These are phyloP conservation scores for Suillus placidus DNA, from an alignment of 768 basidiomycete genomes.

Conservation along the genomic window DNA sequence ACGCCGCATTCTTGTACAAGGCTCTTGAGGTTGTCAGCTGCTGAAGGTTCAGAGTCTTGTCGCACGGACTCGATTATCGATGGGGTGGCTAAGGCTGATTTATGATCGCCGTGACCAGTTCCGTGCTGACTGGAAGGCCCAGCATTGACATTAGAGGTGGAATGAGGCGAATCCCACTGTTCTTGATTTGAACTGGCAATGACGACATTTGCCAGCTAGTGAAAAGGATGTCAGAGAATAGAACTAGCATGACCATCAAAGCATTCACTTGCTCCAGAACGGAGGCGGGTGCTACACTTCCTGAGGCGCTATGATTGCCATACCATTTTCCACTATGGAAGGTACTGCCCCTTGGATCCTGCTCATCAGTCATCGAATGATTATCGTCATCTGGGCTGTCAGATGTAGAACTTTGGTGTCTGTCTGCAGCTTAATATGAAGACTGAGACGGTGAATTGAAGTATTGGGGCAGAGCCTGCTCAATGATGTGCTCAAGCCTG, in stretches of 20 bases:
- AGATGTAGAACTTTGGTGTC: constrained; percentile 49
- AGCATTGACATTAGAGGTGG: constrained; percentile 15
- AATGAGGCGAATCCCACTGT: constrained; percentile 28
- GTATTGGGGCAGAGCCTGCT: constrained; percentile 77
- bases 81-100: constrained; percentile 30
- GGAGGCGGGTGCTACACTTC: constrained; percentile 79
- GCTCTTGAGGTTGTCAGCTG: constrained; percentile 81
- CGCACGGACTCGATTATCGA: constrained; percentile 45
- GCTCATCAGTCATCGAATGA: constrained; percentile 74
- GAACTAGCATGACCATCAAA: constrained; percentile 19
- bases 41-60: constrained; percentile 48
- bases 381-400: constrained; percentile 64
- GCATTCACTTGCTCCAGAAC: constrained; percentile 75
- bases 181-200: constrained; percentile 41
- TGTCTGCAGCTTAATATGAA: constrained; percentile 35
- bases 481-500: constrained; percentile 80
- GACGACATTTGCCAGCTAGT: constrained; percentile 57
- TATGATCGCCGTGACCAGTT: constrained; percentile 28
- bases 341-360: constrained; percentile 73
- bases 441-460: constrained; percentile 47
- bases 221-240: constrained; percentile 24
- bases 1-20: constrained; percentile 93
- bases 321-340: constrained; percentile 89
- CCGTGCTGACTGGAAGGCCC: constrained; percentile 25
- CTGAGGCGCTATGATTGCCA: constrained; percentile 79